Conservation (phyloP, 1,139 yeast species). For the Suhomyces choctaworum region DNA sequence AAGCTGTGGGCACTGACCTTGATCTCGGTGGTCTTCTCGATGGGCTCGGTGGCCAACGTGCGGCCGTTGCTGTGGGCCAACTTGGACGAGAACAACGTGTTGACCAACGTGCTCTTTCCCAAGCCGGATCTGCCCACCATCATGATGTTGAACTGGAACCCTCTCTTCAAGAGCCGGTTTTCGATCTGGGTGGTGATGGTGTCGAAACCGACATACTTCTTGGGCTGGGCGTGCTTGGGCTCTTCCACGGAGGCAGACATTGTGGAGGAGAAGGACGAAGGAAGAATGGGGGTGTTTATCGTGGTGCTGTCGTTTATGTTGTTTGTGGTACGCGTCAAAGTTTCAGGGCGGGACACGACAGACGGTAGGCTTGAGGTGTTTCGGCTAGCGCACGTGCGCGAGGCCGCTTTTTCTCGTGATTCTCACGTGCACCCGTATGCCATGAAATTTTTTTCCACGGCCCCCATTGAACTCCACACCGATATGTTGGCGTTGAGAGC, state of each 20-base stretch:
- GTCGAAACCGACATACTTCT: conserved; percentile 87
- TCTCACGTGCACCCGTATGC: not conserved
- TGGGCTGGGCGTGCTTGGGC: conserved; percentile 31
- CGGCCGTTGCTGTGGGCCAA: conserved; percentile 77
- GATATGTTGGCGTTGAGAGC: conserved; percentile 27
- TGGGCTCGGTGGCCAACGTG: conserved; percentile 62
- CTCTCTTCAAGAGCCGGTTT: conserved; percentile 85
- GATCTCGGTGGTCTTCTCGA: conserved; percentile 87
- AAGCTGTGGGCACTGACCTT: conserved; percentile 67
- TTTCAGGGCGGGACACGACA: conserved; percentile 8
- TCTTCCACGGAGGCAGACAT: conserved; percentile 20
- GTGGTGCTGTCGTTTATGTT: conserved; percentile 11
- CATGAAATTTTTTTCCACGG: conserved; percentile 7
- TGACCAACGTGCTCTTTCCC: conserved; percentile 89
- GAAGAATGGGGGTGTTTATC: conserved; percentile 8
- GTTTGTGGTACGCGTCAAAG: conserved; percentile 12
- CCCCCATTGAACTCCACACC: too few relatives aligned
- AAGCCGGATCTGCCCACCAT: conserved; percentile 93
- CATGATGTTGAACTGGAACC: conserved; percentile 93
- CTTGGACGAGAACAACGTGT: conserved; percentile 85
- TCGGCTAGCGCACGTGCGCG: not conserved
- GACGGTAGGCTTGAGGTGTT: not conserved
- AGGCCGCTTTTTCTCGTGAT: not conserved
- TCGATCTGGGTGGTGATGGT: conserved; percentile 95
- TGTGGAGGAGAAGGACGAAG: not conserved